phyloP scores from a whole-genome alignment of 805 yeast genomes.

The Alloascoidea africana region DNA sequence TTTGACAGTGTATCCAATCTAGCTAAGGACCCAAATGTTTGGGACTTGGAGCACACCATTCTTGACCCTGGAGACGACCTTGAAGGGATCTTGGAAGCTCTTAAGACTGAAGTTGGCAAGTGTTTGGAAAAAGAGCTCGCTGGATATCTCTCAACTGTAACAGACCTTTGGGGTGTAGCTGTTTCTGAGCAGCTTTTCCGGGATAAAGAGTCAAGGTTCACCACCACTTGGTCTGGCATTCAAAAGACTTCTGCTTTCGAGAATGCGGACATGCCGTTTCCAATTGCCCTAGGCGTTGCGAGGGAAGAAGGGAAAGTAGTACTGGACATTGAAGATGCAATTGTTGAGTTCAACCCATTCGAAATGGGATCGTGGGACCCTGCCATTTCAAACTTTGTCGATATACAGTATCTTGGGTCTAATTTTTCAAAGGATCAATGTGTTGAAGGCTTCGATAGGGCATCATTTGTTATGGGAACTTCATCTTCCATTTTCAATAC shows the following conservation, averaged over 20 bases:
- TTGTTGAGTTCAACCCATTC: slow-evolving; percentile 26
- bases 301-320: slow-evolving; percentile 27
- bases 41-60: slow-evolving; percentile 23
- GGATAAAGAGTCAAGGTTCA: no score
- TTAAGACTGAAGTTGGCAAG: slow-evolving; percentile 56
- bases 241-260: slow-evolving; percentile 31
- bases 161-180: slow-evolving; percentile 1
- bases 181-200: no score
- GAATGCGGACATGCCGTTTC: slow-evolving; percentile 32
- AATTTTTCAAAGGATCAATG: slow-evolving; percentile 35
- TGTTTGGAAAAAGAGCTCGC: slow-evolving; percentile 30
- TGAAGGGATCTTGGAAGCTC: slow-evolving; percentile 45
- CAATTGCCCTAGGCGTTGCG: slow-evolving; percentile 21
- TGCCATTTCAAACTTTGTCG: slow-evolving; percentile 42
- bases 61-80: slow-evolving; percentile 24
- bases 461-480: slow-evolving; percentile 57
- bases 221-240: slow-evolving; percentile 22
- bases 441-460: slow-evolving; percentile 55
- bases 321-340: slow-evolving; percentile 46
- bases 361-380: slow-evolving; percentile 77
- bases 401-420: slow-evolving; percentile 53
- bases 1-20: slow-evolving; percentile 52
- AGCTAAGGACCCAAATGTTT: slow-evolving; percentile 30
- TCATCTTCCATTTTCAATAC: slow-evolving; percentile 26
- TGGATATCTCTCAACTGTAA: neutral